A percentile compares a stretch with the other conserved stretches of the same genome.
phyloP scores from a whole-genome alignment of 2,329 filamentous ascomycete genomes.

The Didymella pinodella region DNA sequence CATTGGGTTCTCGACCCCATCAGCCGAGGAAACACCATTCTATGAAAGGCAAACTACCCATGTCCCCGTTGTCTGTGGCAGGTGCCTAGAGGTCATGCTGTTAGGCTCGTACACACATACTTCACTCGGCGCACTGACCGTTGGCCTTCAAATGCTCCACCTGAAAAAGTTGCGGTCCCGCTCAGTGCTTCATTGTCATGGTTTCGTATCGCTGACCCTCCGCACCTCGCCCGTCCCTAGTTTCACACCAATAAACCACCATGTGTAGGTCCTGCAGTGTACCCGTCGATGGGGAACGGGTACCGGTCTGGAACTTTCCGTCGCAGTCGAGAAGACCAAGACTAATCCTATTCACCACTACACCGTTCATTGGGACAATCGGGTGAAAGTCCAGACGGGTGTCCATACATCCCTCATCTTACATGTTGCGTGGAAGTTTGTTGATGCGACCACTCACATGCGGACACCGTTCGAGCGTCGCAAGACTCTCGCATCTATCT shows the following conservation, averaged over 20 bases:
- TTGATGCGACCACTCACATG: neutral
- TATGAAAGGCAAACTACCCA: neutral
- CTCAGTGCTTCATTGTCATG: conserved; percentile 6
- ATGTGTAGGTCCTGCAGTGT: conserved; percentile 15
- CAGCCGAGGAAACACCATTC: neutral
- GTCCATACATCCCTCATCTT: neutral
- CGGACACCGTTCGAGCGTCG: neutral
- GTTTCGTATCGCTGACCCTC: conserved; percentile 14
- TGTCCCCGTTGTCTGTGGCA: neutral
- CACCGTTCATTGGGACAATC: neutral
- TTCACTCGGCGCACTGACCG: neutral
- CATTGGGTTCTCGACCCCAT: neutral
- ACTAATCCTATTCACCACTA: neutral
- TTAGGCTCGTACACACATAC: neutral
- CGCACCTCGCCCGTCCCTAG: conserved; percentile 7
- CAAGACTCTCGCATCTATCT: no score
- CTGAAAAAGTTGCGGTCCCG: neutral
- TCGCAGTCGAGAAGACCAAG: neutral
- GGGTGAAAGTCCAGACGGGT: neutral
- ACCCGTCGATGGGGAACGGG: conserved; percentile 6
- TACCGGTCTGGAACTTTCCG: conserved; percentile 3
- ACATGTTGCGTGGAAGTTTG: neutral
- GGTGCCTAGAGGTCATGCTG: neutral
- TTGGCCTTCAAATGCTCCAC: neutral
- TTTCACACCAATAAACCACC: conserved; percentile 4